Conservation (phyloP, 768 basidiomycete species). For the Collybia sp. region DNA sequence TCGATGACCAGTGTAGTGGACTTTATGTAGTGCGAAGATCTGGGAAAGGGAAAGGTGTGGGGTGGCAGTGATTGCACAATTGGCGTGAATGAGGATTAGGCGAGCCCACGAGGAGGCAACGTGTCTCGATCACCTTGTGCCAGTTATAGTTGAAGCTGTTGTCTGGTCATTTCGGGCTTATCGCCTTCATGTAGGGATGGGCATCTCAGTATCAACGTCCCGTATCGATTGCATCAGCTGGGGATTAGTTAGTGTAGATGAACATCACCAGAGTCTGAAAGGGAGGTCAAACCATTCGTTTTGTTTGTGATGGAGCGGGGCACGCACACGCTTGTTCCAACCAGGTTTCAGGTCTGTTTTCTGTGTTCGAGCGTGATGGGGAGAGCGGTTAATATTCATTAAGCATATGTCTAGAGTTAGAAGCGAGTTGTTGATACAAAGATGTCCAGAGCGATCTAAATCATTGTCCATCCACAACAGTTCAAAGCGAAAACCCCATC, state of each 20-base stretch:
- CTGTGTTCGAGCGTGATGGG: too few relatives aligned
- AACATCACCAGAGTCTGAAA: background rate
- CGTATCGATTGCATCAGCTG: too few relatives aligned
- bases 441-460: background rate
- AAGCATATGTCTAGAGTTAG: background rate
- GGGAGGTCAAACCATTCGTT: constrained; percentile 1
- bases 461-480: background rate
- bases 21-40: too few relatives aligned
- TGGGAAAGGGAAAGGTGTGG: too few relatives aligned
- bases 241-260: background rate
- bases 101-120: constrained; percentile 1
- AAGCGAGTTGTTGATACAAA: background rate
- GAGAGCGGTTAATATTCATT: background rate
- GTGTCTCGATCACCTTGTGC: constrained; percentile 1
- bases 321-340: too few relatives aligned
- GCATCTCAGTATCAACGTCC: too few relatives aligned
- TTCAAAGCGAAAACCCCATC: constrained; percentile 38
- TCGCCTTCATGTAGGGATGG: too few relatives aligned
- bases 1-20: too few relatives aligned
- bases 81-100: background rate
- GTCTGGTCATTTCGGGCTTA: background rate
- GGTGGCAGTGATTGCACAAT: too few relatives aligned
- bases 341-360: too few relatives aligned
- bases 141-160: background rate
- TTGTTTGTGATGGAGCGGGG: background rate